Evolutionary conservation across 2,329 filamentous ascomycete species (phyloP), one percentile per base, ranked within the genome.

Genomic region (Fusarium penzigii): DNA sequence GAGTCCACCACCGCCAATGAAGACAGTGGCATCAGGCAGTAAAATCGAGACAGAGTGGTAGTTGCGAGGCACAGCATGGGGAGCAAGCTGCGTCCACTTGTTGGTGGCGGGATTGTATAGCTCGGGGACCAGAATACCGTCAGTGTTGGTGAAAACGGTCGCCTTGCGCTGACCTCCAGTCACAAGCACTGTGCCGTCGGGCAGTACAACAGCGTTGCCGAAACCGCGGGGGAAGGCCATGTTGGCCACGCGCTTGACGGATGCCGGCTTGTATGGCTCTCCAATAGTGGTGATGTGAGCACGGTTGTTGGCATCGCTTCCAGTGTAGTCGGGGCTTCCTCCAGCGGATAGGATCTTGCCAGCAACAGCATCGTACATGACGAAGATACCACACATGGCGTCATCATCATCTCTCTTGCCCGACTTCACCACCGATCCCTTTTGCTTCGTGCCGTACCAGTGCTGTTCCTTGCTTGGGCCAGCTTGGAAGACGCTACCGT

Each of bases 301-400:
- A 49, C 73, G 74, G 7, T 65, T 68, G 4, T 72, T 73, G 12
- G 74, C 74, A 6, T 66, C 49, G 25, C 65, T 69, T 34, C 70
- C 59, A 17, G 73, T 68, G 58, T 81, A 82, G 48, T 71, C 67
- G 0, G 71, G 65, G 1, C 73, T 65, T 12, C 80, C 80, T 25
- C 80, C 80, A 13, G 73, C 68, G 0, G 76, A 76, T 8, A 83
- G 67, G 17, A 83, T 82, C 64, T 82, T 81, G 13, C 81, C 80
- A 3, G 76, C 76, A 52, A 83, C 76, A 49, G 79, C 78, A 59
- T 83, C 79, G 55, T 79, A 83, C 78, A 84, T 82, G 51, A 78
- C 73, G 14, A 75, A 75, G 49, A 75, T 74, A 13, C 79, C 81
- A 51, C 73, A 76, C 81, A 84, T 84, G 3, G 79, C 75, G 8